These are phyloP conservation scores for Corniculantispora saksenae DNA, from an alignment of 2,329 filamentous ascomycete genomes.

Conservation along the genomic window DNA sequence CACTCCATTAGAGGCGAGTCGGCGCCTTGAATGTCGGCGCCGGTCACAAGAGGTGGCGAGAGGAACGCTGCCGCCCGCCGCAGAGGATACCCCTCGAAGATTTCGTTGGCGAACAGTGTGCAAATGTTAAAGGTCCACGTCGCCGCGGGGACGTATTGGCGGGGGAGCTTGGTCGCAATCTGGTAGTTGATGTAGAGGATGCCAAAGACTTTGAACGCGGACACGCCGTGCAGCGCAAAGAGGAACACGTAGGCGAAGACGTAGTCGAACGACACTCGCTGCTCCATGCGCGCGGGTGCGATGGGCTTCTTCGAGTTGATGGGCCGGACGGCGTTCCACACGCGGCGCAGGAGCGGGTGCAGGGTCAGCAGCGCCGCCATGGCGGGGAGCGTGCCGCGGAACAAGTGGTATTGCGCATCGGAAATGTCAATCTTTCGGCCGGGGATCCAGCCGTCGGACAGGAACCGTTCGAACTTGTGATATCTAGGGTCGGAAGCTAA, in stretches of 20 bases:
- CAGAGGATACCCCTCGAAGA: constrained; percentile 75
- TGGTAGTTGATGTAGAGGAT: constrained; percentile 84
- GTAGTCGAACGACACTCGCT: constrained; percentile 80
- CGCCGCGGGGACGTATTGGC: constrained; percentile 66
- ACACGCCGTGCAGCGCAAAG: constrained; percentile 78
- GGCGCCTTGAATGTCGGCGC: constrained; percentile 32
- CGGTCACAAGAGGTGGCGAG: constrained; percentile 34
- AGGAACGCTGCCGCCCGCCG: constrained; percentile 60
- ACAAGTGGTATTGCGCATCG: constrained; percentile 82
- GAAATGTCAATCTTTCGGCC: constrained; percentile 91
- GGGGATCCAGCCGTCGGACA: constrained; percentile 86
- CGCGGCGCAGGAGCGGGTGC: constrained; percentile 75
- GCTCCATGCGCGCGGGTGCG: constrained; percentile 61
- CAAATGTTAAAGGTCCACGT: constrained; percentile 91
- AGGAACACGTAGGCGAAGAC: constrained; percentile 80
- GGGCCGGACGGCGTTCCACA: constrained; percentile 63
- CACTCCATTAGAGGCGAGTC: constrained; percentile 53
- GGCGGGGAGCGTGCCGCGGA: constrained; percentile 83
- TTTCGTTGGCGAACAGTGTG: constrained; percentile 86
- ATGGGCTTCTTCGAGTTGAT: constrained; percentile 35
- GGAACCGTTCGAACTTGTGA: constrained; percentile 66
- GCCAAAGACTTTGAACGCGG: constrained; percentile 74
- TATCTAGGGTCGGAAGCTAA: constrained; percentile 82
- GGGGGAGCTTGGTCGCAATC: constrained; percentile 72
- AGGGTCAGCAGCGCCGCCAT: constrained; percentile 71